Evolutionary conservation across 768 basidiomycete genomes (phyloP), one percentile per base, ranked within the genome.

Genomic region (Trametes sanguinea): DNA sequence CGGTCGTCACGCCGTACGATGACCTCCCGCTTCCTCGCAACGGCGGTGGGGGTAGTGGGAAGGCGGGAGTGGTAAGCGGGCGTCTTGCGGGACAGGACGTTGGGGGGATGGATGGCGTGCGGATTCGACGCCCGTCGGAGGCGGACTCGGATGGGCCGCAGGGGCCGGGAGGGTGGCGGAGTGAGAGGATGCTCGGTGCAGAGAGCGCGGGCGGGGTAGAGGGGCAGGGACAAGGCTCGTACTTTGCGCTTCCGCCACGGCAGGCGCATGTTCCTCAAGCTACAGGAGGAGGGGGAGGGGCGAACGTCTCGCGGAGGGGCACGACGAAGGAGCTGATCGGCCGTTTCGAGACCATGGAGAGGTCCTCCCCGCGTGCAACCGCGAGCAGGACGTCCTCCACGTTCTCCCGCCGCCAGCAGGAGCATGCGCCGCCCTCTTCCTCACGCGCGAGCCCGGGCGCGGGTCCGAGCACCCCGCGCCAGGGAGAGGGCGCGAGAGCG

Each of bases 291-390:
- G 22, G 22, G 1, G 22, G 22, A 22, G 22, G 22, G 40, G 43
- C 27, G 35, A 42, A 33, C 16, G 50, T 62, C 8, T 16, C 27
- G 13, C 68, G 69, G 11, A 67, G 65, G 13, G 55, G 60, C 11
- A 71, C 85, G 22, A 78, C 84, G 2, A 85, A 80, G 64, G 81
- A 81, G 33, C 71, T 86, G 17, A 84, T 86, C 65, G 76, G 75
- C 62, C 78, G 77, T 51, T 86, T 79, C 64, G 85, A 87, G 68
- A 77, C 82, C 14, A 75, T 85, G 66, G 58, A 43, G 9, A 32
- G 44, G 22, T 39, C 39, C 8, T 39, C 39, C n/a, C 69, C 66
- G 42, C 68, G 55, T 10, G 47, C 45, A 22, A 22, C 22, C 22
- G 22, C 22, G 1, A 22, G 22, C 22, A 22, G 22, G 22, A 22